phyloP scores from a whole-genome alignment of 2,329 filamentous ascomycete genomes.

The Trichoderma hamatum region DNA sequence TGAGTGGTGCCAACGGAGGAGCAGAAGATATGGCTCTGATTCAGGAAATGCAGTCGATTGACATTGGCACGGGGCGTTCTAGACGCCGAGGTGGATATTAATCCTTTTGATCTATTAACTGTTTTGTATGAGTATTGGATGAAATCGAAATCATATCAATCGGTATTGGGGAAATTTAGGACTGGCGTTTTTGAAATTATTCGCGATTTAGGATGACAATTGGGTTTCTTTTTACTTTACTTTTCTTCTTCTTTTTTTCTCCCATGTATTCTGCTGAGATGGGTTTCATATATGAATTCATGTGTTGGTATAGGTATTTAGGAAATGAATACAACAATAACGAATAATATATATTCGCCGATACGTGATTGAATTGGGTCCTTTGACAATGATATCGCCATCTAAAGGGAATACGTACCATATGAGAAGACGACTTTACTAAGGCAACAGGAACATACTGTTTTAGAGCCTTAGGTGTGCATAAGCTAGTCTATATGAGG shows the following conservation, averaged over 20 bases:
- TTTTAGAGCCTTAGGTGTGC: not conserved
- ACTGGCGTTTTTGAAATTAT: slow-evolving; percentile 10
- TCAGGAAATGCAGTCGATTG: slow-evolving; percentile 71
- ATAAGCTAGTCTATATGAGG: not conserved
- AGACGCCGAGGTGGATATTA: slow-evolving; percentile 53
- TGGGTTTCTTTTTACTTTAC: not conserved
- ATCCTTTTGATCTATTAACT: slow-evolving; percentile 26
- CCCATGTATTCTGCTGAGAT: not conserved
- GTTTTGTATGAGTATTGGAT: slow-evolving; percentile 20
- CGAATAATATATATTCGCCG: not conserved
- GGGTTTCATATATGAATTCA: slow-evolving; percentile 21
- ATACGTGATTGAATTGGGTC: too few relatives aligned
- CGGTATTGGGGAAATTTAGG: not conserved
- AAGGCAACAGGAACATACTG: not conserved
- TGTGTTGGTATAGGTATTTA: not conserved
- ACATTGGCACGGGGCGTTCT: slow-evolving; percentile 64
- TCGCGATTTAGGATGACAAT: slow-evolving; percentile 5
- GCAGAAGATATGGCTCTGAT: slow-evolving; percentile 62
- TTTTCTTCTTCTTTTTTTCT: not conserved
- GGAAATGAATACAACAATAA: not conserved
- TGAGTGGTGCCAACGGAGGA: slow-evolving; percentile 49
- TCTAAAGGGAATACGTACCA: not conserved
- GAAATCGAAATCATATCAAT: slow-evolving; percentile 25
- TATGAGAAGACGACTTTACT: not conserved
- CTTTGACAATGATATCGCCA: too few relatives aligned